Percentiles rank a stretch among this genome's conserved stretches.
phyloP scores from a whole-genome alignment of 78 protist species.

The Thecamonas trahens region DNA sequence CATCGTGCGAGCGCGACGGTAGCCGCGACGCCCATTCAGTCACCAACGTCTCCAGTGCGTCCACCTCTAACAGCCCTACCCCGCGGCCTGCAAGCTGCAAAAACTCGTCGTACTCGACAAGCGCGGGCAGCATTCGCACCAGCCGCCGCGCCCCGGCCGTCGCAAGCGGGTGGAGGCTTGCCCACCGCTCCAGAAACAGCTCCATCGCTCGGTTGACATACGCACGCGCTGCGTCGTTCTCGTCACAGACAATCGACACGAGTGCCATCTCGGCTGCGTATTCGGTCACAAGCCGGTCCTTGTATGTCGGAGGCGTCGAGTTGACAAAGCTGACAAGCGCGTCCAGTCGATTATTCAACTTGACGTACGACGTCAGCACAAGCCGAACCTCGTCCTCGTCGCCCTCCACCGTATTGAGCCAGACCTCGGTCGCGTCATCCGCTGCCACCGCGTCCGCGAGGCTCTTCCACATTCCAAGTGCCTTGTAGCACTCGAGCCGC shows the following conservation, averaged over 20 bases:
- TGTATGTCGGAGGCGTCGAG: too few species aligned
- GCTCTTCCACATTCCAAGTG: too few species aligned
- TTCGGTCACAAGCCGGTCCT: not conserved
- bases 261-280: slow-evolving; percentile 34
- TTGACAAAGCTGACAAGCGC: too few species aligned
- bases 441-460: too few species aligned
- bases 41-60: not conserved
- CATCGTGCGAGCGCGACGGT: too few species aligned
- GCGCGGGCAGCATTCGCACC: slow-evolving; percentile 45
- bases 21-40: not conserved
- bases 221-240: slow-evolving; percentile 23
- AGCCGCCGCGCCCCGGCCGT: slow-evolving; percentile 16
- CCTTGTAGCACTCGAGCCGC: too few species aligned
- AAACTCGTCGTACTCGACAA: slow-evolving; percentile 56
- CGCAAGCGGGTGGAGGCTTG: slow-evolving; percentile 40
- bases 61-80: not conserved
- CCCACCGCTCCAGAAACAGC: slow-evolving; percentile 42
- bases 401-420: too few species aligned
- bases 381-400: too few species aligned
- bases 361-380: too few species aligned
- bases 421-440: too few species aligned
- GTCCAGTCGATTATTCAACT: too few species aligned
- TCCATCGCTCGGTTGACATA: slow-evolving; percentile 25
- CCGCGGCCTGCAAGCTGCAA: not conserved
- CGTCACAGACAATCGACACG: slow-evolving; percentile 28